Evolutionary conservation across 1,139 yeast species (phyloP).

Genomic region (Suhomyces yuchorum): DNA sequence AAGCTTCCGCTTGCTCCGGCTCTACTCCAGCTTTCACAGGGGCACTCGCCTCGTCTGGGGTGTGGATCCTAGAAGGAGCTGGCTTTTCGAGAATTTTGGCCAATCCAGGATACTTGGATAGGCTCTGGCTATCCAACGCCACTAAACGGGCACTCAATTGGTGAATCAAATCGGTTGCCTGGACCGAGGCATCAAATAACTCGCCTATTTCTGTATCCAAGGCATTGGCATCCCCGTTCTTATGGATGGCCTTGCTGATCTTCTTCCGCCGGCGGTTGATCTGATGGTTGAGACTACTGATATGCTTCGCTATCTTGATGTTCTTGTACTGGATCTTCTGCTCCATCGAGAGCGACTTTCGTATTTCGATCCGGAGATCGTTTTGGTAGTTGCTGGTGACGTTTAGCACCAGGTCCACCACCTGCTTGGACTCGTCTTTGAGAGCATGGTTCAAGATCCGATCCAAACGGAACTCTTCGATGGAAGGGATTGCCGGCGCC

Average conservation of each 20-base stretch:
- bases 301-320: constrained; percentile 33
- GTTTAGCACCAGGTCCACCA: constrained; percentile 33
- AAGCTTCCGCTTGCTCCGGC: neutral
- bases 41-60: neutral
- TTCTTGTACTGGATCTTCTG: constrained; percentile 42
- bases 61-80: neutral
- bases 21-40: neutral
- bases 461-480: constrained; percentile 43
- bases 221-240: neutral
- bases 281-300: constrained; percentile 25
- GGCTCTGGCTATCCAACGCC: constrained; percentile 1
- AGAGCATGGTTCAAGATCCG: constrained; percentile 37
- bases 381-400: constrained; percentile 42
- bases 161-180: constrained; percentile 9
- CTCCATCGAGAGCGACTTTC: constrained; percentile 37
- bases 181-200: constrained; percentile 15
- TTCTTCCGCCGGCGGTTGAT: constrained; percentile 24
- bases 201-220: constrained; percentile 19
- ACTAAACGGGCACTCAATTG: constrained; percentile 8
- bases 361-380: constrained; percentile 43
- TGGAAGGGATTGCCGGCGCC: constrained; percentile 30
- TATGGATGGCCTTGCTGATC: constrained; percentile 17
- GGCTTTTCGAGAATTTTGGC: constrained; percentile 12
- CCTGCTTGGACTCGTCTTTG: constrained; percentile 34
- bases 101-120: constrained; percentile 24